Percentiles rank a stretch among this genome's conserved stretches.
Conservation (phyloP, 75 land plant species). For the Selaginella tamariscina region DNA sequence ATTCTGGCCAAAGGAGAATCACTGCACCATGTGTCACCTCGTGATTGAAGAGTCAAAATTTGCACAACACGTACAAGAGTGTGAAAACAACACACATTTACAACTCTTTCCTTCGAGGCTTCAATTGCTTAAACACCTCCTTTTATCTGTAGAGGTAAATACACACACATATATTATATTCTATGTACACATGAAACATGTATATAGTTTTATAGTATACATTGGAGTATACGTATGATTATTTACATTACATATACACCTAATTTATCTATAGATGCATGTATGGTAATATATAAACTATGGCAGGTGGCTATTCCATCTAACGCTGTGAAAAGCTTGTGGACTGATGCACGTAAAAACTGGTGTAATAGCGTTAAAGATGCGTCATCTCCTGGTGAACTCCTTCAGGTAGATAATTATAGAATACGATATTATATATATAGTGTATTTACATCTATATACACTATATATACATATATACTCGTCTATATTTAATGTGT, state of each 20-base stretch:
- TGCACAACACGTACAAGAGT: constrained; percentile 35
- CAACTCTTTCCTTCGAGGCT: constrained; percentile 39
- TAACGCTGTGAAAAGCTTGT: constrained; percentile 56
- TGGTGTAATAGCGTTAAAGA: constrained; percentile 53
- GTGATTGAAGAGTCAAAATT: constrained; percentile 33
- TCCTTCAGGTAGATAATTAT: constrained; percentile 49
- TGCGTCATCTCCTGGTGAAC: constrained; percentile 43
- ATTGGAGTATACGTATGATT: no score
- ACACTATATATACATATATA: background rate
- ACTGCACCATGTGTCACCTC: constrained; percentile 56
- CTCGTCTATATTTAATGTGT: constrained; percentile 10
- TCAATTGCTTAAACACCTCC: constrained; percentile 43
- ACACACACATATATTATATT: no score
- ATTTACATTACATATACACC: no score
- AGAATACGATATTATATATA: background rate
- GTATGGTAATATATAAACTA: no score
- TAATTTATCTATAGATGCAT: no score
- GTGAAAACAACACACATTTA: constrained; percentile 34
- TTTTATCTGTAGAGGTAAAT: constrained; percentile 60
- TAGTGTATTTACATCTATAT: background rate
- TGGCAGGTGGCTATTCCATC: constrained; percentile 63
- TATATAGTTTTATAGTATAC: no score
- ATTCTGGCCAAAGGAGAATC: constrained; percentile 42
- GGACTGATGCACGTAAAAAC: constrained; percentile 45
- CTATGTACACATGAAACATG: no score